Evolutionary conservation across 1,284 basidiomycete species (phyloP), one percentile per base, ranked within the genome.

Genomic region (Heterobasidion occidentale): DNA sequence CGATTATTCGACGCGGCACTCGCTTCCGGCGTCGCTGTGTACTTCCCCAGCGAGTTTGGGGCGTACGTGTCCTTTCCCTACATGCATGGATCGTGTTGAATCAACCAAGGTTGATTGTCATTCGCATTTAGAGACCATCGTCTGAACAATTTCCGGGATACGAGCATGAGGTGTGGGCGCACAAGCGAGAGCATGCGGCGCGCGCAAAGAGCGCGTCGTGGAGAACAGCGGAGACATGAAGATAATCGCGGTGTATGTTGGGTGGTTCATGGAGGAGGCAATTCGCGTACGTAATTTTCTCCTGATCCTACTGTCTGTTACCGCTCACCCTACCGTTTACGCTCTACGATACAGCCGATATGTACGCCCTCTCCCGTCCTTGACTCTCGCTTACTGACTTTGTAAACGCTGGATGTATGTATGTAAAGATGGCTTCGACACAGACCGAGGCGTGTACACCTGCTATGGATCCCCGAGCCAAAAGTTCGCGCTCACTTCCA

Each of bases 31-130:
- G 65, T 60, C 14, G 61, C 60, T 56, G 65, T 67, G 51, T 69
- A 67, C 59, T 69, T 69, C 57, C 64, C 67, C 20, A 64, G 61
- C 55, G 69, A 70, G 48, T 70, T 62, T 45, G 69, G 68, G 36
- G 54, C 59, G 69, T 70, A 48, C 47, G 66, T 61, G 11, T 14
- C 36, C n/a, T 5, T 27, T 27, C 27, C 27, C 27, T 5, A 27
- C 4, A 5, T 27, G 27, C 27, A 27, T 4, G n/a, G 12, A 17
- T 49, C 12, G 27, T 53, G 36, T 14, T 14, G 20, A 14, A 1
- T 19, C 17, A 33, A 46, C 19, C 15, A 7, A 35, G 19, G 46
- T 42, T 15, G 12, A 47, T 51, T n/a, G n/a, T 33, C 20, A 5
- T 17, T 12, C 20, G n/a, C n/a, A 2, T 9, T 1, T 51, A 70